Conservation (phyloP, 306 rosid species). For the Vigna unguiculata region DNA sequence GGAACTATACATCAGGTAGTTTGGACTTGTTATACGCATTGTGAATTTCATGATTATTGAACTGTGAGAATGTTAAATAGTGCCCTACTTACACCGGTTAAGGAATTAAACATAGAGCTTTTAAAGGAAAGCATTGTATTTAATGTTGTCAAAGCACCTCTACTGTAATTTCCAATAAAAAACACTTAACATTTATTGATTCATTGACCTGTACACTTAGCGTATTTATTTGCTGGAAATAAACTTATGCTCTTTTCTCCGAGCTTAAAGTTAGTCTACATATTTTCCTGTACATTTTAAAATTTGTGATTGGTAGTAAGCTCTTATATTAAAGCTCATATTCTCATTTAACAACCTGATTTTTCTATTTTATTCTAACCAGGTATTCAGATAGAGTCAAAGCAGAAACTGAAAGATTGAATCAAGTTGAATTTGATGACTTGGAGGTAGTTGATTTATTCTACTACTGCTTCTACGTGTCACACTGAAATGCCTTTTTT, state of each 20-base stretch:
- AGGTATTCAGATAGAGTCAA: slow-evolving; percentile 91
- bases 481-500: slow-evolving; percentile 17
- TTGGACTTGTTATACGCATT: slow-evolving; percentile 35
- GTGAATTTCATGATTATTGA: slow-evolving; percentile 18
- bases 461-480: slow-evolving; percentile 18
- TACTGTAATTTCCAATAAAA: not conserved
- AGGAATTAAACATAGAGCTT: not conserved
- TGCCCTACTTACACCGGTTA: not conserved
- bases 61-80: not conserved
- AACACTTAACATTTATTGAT: not conserved
- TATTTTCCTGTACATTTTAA: slow-evolving; percentile 6
- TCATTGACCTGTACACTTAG: not conserved
- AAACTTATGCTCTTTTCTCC: slow-evolving; percentile 20
- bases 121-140: not conserved
- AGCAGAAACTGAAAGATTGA: slow-evolving; percentile 77
- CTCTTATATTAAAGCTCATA: slow-evolving; percentile 23
- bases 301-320: not conserved
- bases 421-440: slow-evolving; percentile 76
- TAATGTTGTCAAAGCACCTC: slow-evolving; percentile 3
- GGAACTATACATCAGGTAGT: slow-evolving; percentile 91
- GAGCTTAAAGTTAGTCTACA: slow-evolving; percentile 8
- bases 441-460: slow-evolving; percentile 68
- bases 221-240: not conserved
- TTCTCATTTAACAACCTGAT: slow-evolving; percentile 34
- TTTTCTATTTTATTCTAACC: slow-evolving; percentile 29